A percentile compares a stretch with the other conserved stretches of the same genome.
phyloP scores from a whole-genome alignment of 805 yeast species.

The Maudiozyma barnettii region DNA sequence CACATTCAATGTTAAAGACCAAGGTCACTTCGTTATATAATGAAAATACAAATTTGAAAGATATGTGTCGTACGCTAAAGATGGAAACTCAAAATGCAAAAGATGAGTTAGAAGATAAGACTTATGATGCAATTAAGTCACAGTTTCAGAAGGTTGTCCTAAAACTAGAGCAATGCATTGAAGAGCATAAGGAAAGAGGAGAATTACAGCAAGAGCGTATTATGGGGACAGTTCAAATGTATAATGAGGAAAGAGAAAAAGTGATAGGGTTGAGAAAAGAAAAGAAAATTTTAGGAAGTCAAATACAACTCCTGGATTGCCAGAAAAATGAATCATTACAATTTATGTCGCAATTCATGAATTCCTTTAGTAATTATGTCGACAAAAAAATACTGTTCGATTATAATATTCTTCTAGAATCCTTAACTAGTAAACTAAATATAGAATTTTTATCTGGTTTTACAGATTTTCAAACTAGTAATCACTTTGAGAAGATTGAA shows the following conservation, averaged over 20 bases:
- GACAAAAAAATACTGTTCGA: slow-evolving; percentile 12
- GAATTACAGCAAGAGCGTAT: slow-evolving; percentile 2
- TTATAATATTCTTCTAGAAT: slow-evolving; percentile 13
- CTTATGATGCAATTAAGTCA: neutral
- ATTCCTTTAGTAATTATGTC: slow-evolving; percentile 16
- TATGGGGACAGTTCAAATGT: slow-evolving; percentile 12
- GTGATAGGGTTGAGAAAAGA: slow-evolving; percentile 18
- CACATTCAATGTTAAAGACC: too few species aligned
- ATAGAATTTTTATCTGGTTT: neutral
- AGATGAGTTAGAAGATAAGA: neutral
- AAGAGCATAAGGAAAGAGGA: neutral
- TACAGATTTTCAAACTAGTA: neutral
- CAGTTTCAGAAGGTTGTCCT: neutral
- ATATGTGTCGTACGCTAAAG: neutral
- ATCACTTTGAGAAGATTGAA: slow-evolving; percentile 2
- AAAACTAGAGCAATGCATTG: neutral
- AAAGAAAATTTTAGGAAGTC: slow-evolving; percentile 8
- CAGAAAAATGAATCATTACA: slow-evolving; percentile 20
- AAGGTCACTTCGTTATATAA: neutral
- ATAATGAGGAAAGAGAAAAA: slow-evolving; percentile 20
- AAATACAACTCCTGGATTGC: slow-evolving; percentile 14
- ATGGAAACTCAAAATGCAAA: neutral
- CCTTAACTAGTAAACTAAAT: slow-evolving; percentile 4
- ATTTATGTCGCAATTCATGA: slow-evolving; percentile 24
- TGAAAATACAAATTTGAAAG: neutral